Evolutionary conservation across 176 grass and related monocot genomes (phyloP).

Genomic region (Otatea glauca): DNA sequence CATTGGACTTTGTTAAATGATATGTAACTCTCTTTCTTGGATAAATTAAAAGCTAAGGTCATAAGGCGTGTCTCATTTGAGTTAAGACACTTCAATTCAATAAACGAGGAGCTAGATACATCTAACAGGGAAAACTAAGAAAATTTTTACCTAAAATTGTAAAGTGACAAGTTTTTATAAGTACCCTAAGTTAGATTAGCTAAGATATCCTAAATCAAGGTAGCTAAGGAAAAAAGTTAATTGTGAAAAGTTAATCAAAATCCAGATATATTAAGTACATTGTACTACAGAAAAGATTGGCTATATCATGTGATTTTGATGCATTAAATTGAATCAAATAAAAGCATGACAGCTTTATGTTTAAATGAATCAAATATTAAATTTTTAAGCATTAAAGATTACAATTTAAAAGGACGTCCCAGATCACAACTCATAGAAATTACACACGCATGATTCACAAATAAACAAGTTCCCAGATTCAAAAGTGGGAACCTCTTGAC

Average conservation of each 20-base stretch:
- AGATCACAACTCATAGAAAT: constrained; percentile 17
- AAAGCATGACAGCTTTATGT: constrained; percentile 51
- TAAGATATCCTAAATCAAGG: neutral
- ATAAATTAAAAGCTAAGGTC: neutral
- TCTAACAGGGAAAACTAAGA: neutral
- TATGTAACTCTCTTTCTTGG: neutral
- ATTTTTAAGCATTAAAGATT: neutral
- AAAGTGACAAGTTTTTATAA: neutral
- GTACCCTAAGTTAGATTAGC: too few species aligned
- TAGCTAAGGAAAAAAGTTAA: neutral
- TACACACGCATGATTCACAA: neutral
- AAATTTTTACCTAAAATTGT: neutral
- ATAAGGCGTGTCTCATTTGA: neutral
- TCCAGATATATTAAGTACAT: neutral
- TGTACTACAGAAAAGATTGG: constrained; percentile 43
- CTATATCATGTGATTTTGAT: constrained; percentile 44
- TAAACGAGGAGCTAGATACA: neutral
- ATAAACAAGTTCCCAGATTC: neutral
- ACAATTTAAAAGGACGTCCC: constrained; percentile 18
- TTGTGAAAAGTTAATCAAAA: constrained; percentile 1
- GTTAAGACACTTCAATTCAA: neutral
- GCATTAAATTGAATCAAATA: constrained; percentile 53
- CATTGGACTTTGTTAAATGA: neutral
- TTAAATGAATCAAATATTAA: constrained; percentile 13
- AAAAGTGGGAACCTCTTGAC: neutral